Percentiles rank a stretch among this genome's conserved stretches.
Conservation (phyloP, 176 grass and related monocot species). For the Calamus simplicifolius region DNA sequence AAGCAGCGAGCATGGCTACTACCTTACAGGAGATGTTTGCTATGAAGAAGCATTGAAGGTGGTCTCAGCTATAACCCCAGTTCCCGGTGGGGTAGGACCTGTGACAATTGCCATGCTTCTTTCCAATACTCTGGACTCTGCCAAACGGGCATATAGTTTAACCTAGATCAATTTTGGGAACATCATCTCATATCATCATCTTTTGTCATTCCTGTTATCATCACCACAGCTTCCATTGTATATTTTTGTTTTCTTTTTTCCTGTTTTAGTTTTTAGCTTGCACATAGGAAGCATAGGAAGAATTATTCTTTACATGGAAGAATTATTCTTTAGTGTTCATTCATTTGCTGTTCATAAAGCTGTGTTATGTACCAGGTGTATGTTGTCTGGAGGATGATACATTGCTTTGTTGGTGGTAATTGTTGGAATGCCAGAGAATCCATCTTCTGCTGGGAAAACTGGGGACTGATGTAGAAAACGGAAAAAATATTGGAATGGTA, state of each 20-base stretch:
- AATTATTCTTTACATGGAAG: too few relatives aligned
- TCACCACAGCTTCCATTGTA: constrained; percentile 23
- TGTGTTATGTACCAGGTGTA: too few relatives aligned
- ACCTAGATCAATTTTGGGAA: constrained; percentile 14
- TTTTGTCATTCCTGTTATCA: constrained; percentile 12
- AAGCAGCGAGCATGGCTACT: constrained; percentile 65
- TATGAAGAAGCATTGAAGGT: constrained; percentile 79
- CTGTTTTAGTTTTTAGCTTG: constrained; percentile 42
- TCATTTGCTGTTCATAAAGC: too few relatives aligned
- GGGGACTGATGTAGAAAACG: too few relatives aligned
- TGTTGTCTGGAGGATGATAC: too few relatives aligned
- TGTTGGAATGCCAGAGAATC: too few relatives aligned
- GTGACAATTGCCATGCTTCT: constrained; percentile 90
- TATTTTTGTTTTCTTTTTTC: constrained; percentile 63
- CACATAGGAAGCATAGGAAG: too few relatives aligned
- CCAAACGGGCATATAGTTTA: constrained; percentile 43
- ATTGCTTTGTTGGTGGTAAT: too few relatives aligned
- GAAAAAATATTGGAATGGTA: too few relatives aligned
- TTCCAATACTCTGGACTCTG: constrained; percentile 68
- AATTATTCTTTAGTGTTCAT: too few relatives aligned
- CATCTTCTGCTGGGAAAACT: too few relatives aligned
- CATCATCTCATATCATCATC: too few relatives aligned
- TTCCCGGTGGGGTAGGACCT: constrained; percentile 87
- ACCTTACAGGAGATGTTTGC: constrained; percentile 74
- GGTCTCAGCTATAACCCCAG: constrained; percentile 75